Evolutionary conservation across 495 filamentous ascomycete genomes (phyloP), one percentile per base, ranked within the genome.

Genomic region (Daldinia vernicosa): DNA sequence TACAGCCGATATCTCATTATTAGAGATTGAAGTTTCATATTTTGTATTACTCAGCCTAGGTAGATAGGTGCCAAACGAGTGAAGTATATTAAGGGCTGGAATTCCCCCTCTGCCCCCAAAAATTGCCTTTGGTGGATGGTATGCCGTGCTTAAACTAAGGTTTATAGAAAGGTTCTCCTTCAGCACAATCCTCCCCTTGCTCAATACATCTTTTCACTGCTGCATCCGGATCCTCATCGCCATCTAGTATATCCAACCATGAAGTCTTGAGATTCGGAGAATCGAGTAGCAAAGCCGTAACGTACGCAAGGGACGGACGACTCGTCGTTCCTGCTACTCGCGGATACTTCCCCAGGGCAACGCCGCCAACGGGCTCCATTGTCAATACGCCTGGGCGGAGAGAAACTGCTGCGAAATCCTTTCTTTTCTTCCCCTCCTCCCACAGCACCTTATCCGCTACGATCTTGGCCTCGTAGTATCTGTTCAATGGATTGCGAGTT

Each of bases 381-480:
- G 79, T 90, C 80, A 97, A 77, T 3, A 66, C 60, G 0, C 91
- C 92, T 0, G 93, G 92, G 7, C 93, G 85, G 45, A 97, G 77
- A 62, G 84, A 84, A 65, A 95, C 91, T 32, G 86, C 89, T 66
- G 86, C 84, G 77, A 92, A 88, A 1, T 80, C 67, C 39, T 65
- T 43, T 9, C 81, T 71, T 59, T 75, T 70, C 67, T 83, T 82
- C 33, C 83, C 70, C 6, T 84, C 80, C 6, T 86, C 84, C 60
- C 89, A 91, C 68, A 94, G 81, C 47, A 84, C 88, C 77, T 93
- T 88, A 76, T 97, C 93, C 1, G 91, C 91, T 9, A 87, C 89
- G 2, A 91, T 74, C 78, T 95, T 95, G 53, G 93, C 92, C 60
- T 89, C 82, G 72, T 87, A 89, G 77, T 95, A 95, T 1, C 79